Evolutionary conservation across 768 basidiomycete species (phyloP).

Genomic region (Termitomyces sp.): DNA sequence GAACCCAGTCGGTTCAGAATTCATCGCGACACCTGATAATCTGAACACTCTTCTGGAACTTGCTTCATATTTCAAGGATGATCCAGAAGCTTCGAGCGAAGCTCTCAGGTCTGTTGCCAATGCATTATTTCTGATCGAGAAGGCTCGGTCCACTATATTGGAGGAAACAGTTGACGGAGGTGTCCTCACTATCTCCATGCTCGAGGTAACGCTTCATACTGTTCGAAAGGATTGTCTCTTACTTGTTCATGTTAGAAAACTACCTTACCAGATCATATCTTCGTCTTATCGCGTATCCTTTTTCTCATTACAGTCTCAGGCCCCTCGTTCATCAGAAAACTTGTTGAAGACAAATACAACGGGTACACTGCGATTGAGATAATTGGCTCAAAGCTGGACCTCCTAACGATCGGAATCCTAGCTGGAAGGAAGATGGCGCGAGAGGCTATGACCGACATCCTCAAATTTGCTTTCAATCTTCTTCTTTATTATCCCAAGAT

Average conservation of each 20-base stretch:
- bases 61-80: slow-evolving; percentile 47
- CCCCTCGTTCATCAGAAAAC: slow-evolving; percentile 42
- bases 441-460: slow-evolving; percentile 75
- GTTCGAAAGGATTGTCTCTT: neutral
- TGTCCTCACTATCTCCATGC: slow-evolving; percentile 42
- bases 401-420: slow-evolving; percentile 42
- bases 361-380: slow-evolving; percentile 58
- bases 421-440: slow-evolving; percentile 47
- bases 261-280: slow-evolving; percentile 53
- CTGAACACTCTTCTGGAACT: slow-evolving; percentile 50
- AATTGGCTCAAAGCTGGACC: slow-evolving; percentile 54
- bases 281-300: slow-evolving; percentile 70
- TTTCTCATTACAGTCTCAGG: slow-evolving; percentile 64
- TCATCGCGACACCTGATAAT: slow-evolving; percentile 50
- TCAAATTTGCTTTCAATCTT: slow-evolving; percentile 84
- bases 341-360: slow-evolving; percentile 60
- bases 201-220: slow-evolving; percentile 41
- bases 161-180: slow-evolving; percentile 59
- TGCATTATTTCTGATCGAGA: slow-evolving; percentile 63
- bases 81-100: slow-evolving; percentile 56
- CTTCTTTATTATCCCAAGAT: slow-evolving; percentile 74
- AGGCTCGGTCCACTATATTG: slow-evolving; percentile 52
- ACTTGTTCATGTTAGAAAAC: slow-evolving; percentile 46
- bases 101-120: slow-evolving; percentile 78
- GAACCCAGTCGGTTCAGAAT: slow-evolving; percentile 58